Conservation (phyloP, 2,329 filamentous ascomycete species). For the Mycosphaerelloides madeirae region DNA sequence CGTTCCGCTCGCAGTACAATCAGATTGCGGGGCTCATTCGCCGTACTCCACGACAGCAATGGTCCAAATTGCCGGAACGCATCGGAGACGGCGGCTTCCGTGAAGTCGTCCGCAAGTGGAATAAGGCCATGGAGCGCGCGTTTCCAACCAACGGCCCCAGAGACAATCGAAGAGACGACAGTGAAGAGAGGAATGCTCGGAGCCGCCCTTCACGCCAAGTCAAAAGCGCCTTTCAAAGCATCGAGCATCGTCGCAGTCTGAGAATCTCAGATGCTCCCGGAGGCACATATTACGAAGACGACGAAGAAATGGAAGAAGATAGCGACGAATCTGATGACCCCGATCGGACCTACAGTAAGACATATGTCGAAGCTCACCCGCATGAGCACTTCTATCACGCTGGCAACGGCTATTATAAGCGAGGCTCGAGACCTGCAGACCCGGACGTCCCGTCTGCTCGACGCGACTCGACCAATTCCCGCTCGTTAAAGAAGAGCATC, state of each 20-base stretch:
- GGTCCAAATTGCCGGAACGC: slow-evolving; percentile 2
- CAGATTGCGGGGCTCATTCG: slow-evolving; percentile 13
- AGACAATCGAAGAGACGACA: not conserved
- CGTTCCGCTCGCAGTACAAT: slow-evolving; percentile 15
- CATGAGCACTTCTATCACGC: slow-evolving; percentile 27
- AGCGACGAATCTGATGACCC: slow-evolving; percentile 11
- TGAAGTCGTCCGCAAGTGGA: slow-evolving; percentile 14
- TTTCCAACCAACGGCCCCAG: slow-evolving; percentile 7
- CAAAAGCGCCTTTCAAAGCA: slow-evolving; percentile 11
- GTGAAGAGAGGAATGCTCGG: slow-evolving; percentile 3
- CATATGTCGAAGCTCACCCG: slow-evolving; percentile 24
- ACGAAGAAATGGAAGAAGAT: slow-evolving; percentile 8
- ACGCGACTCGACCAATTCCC: slow-evolving; percentile 13
- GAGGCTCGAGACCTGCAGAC: slow-evolving; percentile 15
- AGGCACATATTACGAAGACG: slow-evolving; percentile 9
- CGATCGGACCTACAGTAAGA: slow-evolving; percentile 23
- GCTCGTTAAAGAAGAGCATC: slow-evolving; percentile 12
- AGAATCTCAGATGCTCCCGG: slow-evolving; percentile 15
- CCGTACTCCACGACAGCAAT: slow-evolving; percentile 12
- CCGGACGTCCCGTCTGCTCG: slow-evolving; percentile 6
- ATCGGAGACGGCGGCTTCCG: slow-evolving; percentile 1
- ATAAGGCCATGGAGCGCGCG: slow-evolving; percentile 12
- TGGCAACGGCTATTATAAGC: slow-evolving; percentile 26
- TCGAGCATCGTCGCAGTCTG: slow-evolving; percentile 20
- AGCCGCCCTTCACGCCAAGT: slow-evolving; percentile 14